Base-by-base conservation (phyloP, 176 grass and related monocot genomes). In the Tuctoria greenei region DNA sequence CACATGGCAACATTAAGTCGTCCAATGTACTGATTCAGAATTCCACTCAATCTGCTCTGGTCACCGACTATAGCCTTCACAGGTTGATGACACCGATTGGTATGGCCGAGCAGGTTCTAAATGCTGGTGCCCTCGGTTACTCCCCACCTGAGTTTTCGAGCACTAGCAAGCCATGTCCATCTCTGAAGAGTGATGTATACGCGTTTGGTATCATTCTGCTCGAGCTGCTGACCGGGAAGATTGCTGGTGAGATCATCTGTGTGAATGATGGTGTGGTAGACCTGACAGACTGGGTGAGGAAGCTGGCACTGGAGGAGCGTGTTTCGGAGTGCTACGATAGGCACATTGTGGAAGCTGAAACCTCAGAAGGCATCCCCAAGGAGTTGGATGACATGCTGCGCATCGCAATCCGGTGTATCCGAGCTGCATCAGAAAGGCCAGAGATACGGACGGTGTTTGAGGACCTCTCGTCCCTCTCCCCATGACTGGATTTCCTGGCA, bases 201-300 rank as follows among this genome's bases (percentile, higher is more conserved):
- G 95, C 95, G 26, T 93, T 97, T 21, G 95, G 95, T 4, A 86
- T 97, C 54, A 68, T 97, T 52, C 81, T 97, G 10, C 86, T 97
- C 2, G 95, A 97, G 83, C 79, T 97, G 23, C 71, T 97, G 59
- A 97, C 91, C 2, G 91, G 95, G 15, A 93, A 60, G 80, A 86
- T 86, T 45, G 95, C 91, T 0, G 86, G 91, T 21, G 95, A 97
- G 75, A 87, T 97, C 31, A 63, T 97, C 17, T 97, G 91, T 13
- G 73, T 81, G 16, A 88, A 77, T 5, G 80, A 87, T 3, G 95
- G 95, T 4, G 86, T 88, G 25, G 88, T 93, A 1, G 95, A 97
- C 73, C 72, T 97, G 63, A 97, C 87, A 4, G 95, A 97, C 72
- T 97, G 95, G 95, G 91, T 91, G 43, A 97, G 88, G 84, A 69